Evolutionary conservation across 257 asterid species (phyloP), one percentile per base, ranked within the genome.

Genomic region (Linderniella brevidens): DNA sequence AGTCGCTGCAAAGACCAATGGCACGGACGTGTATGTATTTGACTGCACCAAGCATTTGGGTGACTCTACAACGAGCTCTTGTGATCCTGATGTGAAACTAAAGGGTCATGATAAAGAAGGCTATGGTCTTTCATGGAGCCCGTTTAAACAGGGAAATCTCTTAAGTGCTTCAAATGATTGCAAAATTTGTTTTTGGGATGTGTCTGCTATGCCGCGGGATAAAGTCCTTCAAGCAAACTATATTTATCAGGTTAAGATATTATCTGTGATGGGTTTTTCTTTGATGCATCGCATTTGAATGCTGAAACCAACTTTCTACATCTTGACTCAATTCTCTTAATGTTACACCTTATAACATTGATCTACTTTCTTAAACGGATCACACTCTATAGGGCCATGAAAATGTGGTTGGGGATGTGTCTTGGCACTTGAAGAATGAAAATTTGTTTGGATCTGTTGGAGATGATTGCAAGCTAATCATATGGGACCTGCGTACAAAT

Each of bases 21-120:
- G 76, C 18, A 46, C 81, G 20, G 93, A 85, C 48, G 92, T 90
- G 39, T 85, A 76, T 44, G 71, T 90, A 13, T 84, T 90, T 32
- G 85, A 90, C 64, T 55, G 60, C 61, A n/a, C 57, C 35, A 80
- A 74, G 64, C 77, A 78, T 52, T 70, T 56, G 38, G 64, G n/a
- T 44, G 48, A 66, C 43, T 57, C 60, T 16, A 60, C 66, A 52
- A 58, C 49, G 17, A 59, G 63, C 49, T 64, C 75, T 41, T 76
- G 74, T 37, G 67, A 78, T 46, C 98, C 98, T 14, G 96, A 80
- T 58, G 64, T 88, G 78, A 75, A 71, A 62, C 54, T 90, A 66
- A 69, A 60, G 48, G 98, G 98, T 17, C 98, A 85, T 55, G 75
- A 78, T 5, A 76, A 81, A 54, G 98, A 90, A 81, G 98, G 96